Base-by-base conservation (phyloP, 2,329 filamentous ascomycete species). In the Aspergillus novofumigatus region DNA sequence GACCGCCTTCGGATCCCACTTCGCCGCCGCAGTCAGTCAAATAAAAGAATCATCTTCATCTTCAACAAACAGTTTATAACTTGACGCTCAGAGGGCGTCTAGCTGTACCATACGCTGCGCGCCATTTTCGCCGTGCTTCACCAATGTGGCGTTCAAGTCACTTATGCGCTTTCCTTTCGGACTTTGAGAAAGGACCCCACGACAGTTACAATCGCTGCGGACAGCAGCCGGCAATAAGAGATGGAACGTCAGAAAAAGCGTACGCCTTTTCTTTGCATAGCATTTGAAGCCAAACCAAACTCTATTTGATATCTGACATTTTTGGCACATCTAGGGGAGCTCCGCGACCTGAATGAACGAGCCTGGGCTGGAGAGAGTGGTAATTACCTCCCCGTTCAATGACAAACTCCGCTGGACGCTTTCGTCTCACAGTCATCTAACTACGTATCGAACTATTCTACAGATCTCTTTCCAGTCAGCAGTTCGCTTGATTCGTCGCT, bases 311-410 rank as follows among this genome's bases (percentile, higher is more conserved):
- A 14, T 56, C 50, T 62, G 53, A 59, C 49, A 2, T 10, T 35
- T 21, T 28, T 53, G 49, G 25, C 21, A 28, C 21, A 49, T 52
- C 20, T 53, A 97, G 92, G 91, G 80, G 90, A 96, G 81, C 83
- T 97, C 78, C 90, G 92, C 81, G 85, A 89, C 78, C 81, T 95
- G 69, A 99, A 99, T 75, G 83, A 86, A 71, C 85, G 86, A 77
- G 90, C 89, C 61, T 99, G 94, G 94, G 83, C 89, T 72, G 92
- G 91, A 69, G 91, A 96, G 69, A 87, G 84, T 81, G 90, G 93
- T 96, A 77, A 58, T 48, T 38, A 56, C 38, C 10, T 35, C 48
- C 49, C 29, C 38, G 17, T 47, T 25, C 41, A 42, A 51, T 51
- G 28, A 20, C 14, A 38, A 47, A 45, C 25, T 29, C n/a, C 53